Evolutionary conservation across 1,284 basidiomycete species (phyloP), one percentile per base, ranked within the genome.

Genomic region (Cystobasidiaceae sp.): DNA sequence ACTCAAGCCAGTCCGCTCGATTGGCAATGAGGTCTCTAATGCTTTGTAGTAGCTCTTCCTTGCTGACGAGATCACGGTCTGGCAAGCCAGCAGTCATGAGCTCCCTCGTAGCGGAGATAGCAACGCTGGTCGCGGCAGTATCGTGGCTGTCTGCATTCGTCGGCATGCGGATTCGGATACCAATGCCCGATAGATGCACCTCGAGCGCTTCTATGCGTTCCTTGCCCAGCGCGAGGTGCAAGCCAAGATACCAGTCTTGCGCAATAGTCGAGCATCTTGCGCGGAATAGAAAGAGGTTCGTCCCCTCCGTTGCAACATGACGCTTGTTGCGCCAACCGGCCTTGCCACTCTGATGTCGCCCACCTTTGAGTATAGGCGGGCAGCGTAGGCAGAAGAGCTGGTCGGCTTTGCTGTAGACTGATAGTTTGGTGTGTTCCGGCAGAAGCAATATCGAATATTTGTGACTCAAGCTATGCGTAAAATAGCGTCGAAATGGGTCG

Each of bases 371-470:
- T 19, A 50, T 19, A 34, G 50, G 52, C 55, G 48, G 30, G 30
- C 52, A 30, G 34, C 45, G 39, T 23, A 72, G 67, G 59, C 68
- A 71, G 68, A 72, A 71, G 19, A 72, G 59, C 19, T 67, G 57
- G 64, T 72, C 71, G 62, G 68, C 66, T 2, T 68, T 65, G 23
- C 70, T 71, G 56, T 70, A 72, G 25, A 72, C 62, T 21, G 71
- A 71, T 17, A 72, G 41, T 13, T 68, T 57, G 13, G 71, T 72
- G 21, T 50, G 56, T 0, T 41, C 50, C 4, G 57, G 48, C 27
- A 48, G 39, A 30, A 71, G 67, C 1, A 69, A 69, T 28, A 71
- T 69, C 33, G 68, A 60, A 39, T 67, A 66, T 55, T 63, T 62
- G 37, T 70, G 69, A 41, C 70, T 69, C 37, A 70, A 67, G 33